These are phyloP conservation scores for Euptelea pleiosperma DNA, from an alignment of 164 flowering plant species.

Conservation along the genomic window DNA sequence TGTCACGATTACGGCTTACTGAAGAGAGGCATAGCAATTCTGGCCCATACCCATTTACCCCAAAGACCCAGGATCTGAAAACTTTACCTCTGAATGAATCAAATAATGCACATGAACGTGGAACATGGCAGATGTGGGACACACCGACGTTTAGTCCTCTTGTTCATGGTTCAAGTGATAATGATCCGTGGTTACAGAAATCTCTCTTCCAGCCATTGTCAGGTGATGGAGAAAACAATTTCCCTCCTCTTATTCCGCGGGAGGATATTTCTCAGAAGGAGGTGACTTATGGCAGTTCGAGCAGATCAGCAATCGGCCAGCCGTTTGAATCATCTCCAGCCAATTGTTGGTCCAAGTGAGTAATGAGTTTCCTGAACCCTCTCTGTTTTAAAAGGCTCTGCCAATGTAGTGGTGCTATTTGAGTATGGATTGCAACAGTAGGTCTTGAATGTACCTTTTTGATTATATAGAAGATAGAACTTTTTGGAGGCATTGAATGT, in stretches of 20 bases:
- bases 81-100: constrained; percentile 28
- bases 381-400: not conserved
- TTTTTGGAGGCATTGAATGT: too few species aligned
- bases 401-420: not conserved
- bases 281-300: constrained; percentile 44
- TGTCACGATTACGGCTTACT: constrained; percentile 53
- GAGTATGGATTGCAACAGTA: too few species aligned
- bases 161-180: constrained; percentile 34
- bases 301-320: constrained; percentile 33
- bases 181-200: constrained; percentile 59
- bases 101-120: constrained; percentile 22
- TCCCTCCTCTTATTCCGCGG: constrained; percentile 29
- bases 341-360: constrained; percentile 76
- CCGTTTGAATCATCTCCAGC: constrained; percentile 47
- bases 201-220: constrained; percentile 43
- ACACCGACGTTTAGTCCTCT: constrained; percentile 32
- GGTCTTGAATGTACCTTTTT: too few species aligned
- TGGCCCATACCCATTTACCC: constrained; percentile 32
- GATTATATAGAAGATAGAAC: too few species aligned
- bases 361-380: not conserved
- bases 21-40: constrained; percentile 55
- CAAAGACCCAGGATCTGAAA: constrained; percentile 41
- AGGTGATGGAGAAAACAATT: constrained; percentile 34
- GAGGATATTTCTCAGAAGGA: constrained; percentile 46
- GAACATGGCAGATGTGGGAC: constrained; percentile 92